Evolutionary conservation across 106 monocot genomes (phyloP).

Genomic region (Ottelia alismoides): DNA sequence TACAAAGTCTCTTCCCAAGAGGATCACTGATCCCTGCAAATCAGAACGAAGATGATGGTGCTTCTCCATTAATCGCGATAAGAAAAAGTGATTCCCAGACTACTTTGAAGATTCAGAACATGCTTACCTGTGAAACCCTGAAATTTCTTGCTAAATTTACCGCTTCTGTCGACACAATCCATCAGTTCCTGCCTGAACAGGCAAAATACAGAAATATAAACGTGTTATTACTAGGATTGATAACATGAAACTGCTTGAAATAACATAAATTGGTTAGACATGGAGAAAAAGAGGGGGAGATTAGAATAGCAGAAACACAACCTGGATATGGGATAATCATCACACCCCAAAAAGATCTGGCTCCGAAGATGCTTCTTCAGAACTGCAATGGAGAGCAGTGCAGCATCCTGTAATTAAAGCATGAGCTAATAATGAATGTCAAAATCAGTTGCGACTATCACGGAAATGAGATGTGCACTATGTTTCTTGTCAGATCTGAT

Average conservation of each 20-base stretch:
- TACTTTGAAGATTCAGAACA: neutral
- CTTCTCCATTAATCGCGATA: too few species aligned
- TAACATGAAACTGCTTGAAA: too few species aligned
- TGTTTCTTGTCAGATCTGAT: too few species aligned
- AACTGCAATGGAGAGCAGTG: conserved; percentile 63
- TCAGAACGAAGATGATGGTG: too few species aligned
- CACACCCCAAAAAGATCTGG: conserved; percentile 67
- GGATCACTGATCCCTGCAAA: conserved; percentile 9
- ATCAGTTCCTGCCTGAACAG: conserved; percentile 70
- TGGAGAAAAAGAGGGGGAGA: too few species aligned
- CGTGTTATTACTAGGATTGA: too few species aligned
- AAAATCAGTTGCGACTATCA: too few species aligned
- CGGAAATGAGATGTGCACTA: too few species aligned
- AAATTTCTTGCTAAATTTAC: conserved; percentile 59
- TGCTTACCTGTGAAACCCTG: conserved; percentile 53
- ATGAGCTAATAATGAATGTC: too few species aligned
- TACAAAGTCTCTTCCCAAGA: conserved; percentile 14
- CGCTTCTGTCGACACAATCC: conserved; percentile 61
- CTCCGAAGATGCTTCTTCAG: conserved; percentile 52
- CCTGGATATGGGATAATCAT: conserved; percentile 85
- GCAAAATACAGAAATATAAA: too few species aligned
- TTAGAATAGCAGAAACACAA: conserved; percentile 10
- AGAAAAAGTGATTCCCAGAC: neutral
- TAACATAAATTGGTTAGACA: too few species aligned
- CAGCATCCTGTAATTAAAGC: conserved; percentile 57